A percentile compares a stretch with the other conserved stretches of the same genome.
Conservation (phyloP, 2,329 filamentous ascomycete genomes). For the Penicillium corylophilum region DNA sequence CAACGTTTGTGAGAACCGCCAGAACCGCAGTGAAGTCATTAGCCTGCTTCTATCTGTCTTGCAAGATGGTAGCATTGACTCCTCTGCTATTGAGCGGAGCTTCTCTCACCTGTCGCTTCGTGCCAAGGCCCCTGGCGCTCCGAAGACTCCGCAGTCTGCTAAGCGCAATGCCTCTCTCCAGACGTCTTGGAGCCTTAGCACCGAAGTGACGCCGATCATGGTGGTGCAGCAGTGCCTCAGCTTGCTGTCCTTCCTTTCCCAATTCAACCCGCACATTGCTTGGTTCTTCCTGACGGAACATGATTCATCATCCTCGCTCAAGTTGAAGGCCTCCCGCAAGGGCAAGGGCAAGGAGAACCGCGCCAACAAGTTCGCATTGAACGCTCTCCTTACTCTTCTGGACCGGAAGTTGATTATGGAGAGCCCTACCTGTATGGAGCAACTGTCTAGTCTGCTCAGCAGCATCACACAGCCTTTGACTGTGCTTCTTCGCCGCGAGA, state of each 20-base stretch:
- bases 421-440: conserved; percentile 95
- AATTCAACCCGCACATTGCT: conserved; percentile 81
- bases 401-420: conserved; percentile 96
- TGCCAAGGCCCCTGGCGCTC: conserved; percentile 74
- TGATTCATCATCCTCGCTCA: conserved; percentile 74
- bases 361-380: conserved; percentile 84
- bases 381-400: conserved; percentile 80
- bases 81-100: conserved; percentile 90
- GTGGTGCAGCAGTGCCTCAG: conserved; percentile 94
- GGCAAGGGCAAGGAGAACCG: conserved; percentile 84
- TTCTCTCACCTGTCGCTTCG: conserved; percentile 90
- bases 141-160: conserved; percentile 77
- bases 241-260: conserved; percentile 77
- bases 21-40: conserved; percentile 90
- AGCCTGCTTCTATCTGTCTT: conserved; percentile 89
- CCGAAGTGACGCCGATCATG: conserved; percentile 88
- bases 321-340: conserved; percentile 74
- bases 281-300: conserved; percentile 94
- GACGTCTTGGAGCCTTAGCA: conserved; percentile 58
- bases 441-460: conserved; percentile 81
- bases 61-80: conserved; percentile 91
- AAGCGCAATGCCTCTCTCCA: conserved; percentile 72
- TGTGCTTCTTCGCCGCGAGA: conserved; percentile 77
- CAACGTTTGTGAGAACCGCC: conserved; percentile 93
- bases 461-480: conserved; percentile 85